Percentiles rank a stretch among this genome's conserved stretches.
Conservation (phyloP, 106 monocot genomes). For the Cymbidium sinense region DNA sequence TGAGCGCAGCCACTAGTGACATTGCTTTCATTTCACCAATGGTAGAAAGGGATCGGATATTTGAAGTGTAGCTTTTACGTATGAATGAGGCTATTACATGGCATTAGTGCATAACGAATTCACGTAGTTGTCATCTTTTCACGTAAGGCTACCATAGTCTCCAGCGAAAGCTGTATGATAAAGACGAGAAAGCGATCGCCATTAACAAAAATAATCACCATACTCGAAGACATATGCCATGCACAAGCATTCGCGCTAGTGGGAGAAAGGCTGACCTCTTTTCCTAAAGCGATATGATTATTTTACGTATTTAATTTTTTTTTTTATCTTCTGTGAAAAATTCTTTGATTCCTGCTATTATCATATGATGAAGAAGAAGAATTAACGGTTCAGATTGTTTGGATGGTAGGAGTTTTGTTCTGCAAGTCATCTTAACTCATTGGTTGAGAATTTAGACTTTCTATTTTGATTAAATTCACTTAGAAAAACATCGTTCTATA, state of each 20-base stretch:
- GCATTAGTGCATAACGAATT: slow-evolving; percentile 4
- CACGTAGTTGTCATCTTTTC: neutral
- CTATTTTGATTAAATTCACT: no score
- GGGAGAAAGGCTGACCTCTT: neutral
- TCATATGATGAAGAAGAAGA: no score
- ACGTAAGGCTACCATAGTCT: neutral
- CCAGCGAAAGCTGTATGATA: neutral
- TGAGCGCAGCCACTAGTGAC: neutral
- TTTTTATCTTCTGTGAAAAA: neutral
- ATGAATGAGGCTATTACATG: neutral
- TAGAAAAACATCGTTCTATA: no score
- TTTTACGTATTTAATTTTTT: neutral
- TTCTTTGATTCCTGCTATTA: no score
- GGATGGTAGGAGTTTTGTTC: no score
- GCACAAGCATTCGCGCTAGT: neutral
- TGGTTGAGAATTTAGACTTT: no score
- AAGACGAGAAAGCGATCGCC: neutral
- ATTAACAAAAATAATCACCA: neutral
- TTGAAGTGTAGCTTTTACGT: neutral
- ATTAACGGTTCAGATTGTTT: no score
- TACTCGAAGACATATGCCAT: no score
- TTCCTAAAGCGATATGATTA: neutral
- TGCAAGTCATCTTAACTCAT: no score
- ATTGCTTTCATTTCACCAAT: neutral
- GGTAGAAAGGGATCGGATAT: neutral